Base-by-base conservation (phyloP, 352 stramenopile species). In the Globisporangium yorkense region DNA sequence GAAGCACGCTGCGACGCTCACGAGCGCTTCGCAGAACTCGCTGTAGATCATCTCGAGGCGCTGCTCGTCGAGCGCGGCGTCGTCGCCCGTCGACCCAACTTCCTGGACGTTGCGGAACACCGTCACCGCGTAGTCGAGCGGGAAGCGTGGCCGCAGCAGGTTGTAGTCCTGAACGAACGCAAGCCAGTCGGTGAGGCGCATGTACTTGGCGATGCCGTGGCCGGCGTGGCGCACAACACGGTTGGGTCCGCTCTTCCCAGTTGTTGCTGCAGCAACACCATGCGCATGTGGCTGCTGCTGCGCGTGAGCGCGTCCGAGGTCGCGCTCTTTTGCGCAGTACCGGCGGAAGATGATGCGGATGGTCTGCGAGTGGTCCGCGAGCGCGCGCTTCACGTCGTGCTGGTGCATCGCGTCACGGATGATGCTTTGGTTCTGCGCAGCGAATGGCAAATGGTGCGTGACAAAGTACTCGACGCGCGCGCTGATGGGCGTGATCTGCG, bases 51-150 rank as follows among this genome's bases (percentile, higher is more conserved):
- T 80, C 51, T 88, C 77, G 12, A 89, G 61, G 31, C 72, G 57
- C 39, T 64, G 45, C 18, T 58, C 48, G 9, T 41, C 29, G 29
- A 29, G 27, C 48, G 31, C 48, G 9, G 27, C 35, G 13, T 31
- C 27, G 13, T 37, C 40, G 0, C 63, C 48, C n/a, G 80, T 70
- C 24, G 77, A 67, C 20, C 52, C 61, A 6, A 70, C 67, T 12
- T 89, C 77, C 60, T 87, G 77, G 0, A 85, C 81, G 47, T 85
- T 80, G 51, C 77, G 77, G 48, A 89, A 92, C 20, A 89, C 71
- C 7, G 56, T 62, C 20, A 74, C 69, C 2, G 75, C 79, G 43
- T 78, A 70, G 40, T 87, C 79, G 49, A 74, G 59, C 8, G 77
- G 77, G 59, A 92, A 89, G 18, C 77, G 71, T 51, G 71, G 66